These are phyloP conservation scores for Chrysochromulina parva DNA, from an alignment of 78 protist species.

Conservation along the genomic window DNA sequence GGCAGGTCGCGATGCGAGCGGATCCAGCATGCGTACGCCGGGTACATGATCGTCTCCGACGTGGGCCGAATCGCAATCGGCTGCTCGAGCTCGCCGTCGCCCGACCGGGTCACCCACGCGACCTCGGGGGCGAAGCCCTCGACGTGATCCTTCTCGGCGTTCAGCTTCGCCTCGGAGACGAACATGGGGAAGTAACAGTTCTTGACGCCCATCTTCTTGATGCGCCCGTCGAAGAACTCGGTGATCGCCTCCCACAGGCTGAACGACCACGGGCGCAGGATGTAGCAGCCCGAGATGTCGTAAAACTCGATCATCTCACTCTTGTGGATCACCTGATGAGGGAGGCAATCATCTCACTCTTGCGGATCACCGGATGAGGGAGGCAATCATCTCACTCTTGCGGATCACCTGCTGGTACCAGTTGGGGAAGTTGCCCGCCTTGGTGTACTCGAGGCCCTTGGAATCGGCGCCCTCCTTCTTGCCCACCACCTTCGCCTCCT, in stretches of 20 bases:
- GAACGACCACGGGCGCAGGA: slow-evolving; percentile 47
- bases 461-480: neutral
- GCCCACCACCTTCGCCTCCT: neutral
- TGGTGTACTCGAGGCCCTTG: slow-evolving; percentile 10
- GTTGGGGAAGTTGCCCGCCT: slow-evolving; percentile 34
- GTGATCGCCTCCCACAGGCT: slow-evolving; percentile 21
- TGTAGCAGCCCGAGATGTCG: slow-evolving; percentile 51
- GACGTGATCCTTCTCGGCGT: slow-evolving; percentile 77
- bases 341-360: neutral
- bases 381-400: neutral
- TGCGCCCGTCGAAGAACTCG: neutral
- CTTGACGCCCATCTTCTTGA: slow-evolving; percentile 62
- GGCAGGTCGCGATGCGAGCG: slow-evolving; percentile 97
- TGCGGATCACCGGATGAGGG: neutral
- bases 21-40: slow-evolving; percentile 81
- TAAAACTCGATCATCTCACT: slow-evolving; percentile 35
- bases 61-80: slow-evolving; percentile 98
- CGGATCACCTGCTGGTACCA: slow-evolving; percentile 51
- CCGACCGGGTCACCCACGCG: slow-evolving; percentile 97
- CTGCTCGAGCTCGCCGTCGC: slow-evolving; percentile 75
- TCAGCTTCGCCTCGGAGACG: slow-evolving; percentile 71
- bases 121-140: slow-evolving; percentile 94
- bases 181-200: slow-evolving; percentile 96
- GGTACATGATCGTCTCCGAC: slow-evolving; percentile 96
- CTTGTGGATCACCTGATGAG: slow-evolving; percentile 1